A percentile compares a stretch with the other conserved stretches of the same genome.
These are phyloP conservation scores for Aspergillus haitiensis DNA, from an alignment of 495 filamentous ascomycete species.

Conservation along the genomic window DNA sequence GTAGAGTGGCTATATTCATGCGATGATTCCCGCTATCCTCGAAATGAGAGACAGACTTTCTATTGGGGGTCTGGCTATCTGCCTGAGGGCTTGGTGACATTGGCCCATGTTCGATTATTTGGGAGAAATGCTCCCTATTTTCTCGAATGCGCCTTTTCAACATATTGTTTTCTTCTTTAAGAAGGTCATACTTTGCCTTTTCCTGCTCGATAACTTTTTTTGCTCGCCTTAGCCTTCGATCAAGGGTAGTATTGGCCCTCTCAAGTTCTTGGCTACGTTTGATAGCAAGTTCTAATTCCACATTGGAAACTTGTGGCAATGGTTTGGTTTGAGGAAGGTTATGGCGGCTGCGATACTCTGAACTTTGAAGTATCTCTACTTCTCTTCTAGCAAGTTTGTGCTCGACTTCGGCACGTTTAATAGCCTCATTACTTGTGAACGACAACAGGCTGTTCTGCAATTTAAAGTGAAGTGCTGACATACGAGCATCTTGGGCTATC, in stretches of 20 bases:
- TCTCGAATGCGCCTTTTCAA: slow-evolving; percentile 81
- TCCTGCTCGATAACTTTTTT: slow-evolving; percentile 77
- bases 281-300: slow-evolving; percentile 45
- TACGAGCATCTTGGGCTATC: slow-evolving; percentile 63
- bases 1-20: slow-evolving; percentile 63
- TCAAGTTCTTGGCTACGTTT: slow-evolving; percentile 60
- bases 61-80: slow-evolving; percentile 49
- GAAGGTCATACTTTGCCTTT: slow-evolving; percentile 40
- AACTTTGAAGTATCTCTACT: slow-evolving; percentile 77
- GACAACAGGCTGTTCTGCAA: slow-evolving; percentile 84
- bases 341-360: slow-evolving; percentile 45
- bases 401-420: slow-evolving; percentile 87
- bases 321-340: slow-evolving; percentile 39
- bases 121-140: slow-evolving; percentile 79
- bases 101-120: slow-evolving; percentile 58
- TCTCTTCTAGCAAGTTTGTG: slow-evolving; percentile 90
- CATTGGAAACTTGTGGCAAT: slow-evolving; percentile 30
- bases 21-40: slow-evolving; percentile 42
- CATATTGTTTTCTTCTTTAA: slow-evolving; percentile 70
- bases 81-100: slow-evolving; percentile 43
- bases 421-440: slow-evolving; percentile 82
- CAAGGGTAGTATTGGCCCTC: slow-evolving; percentile 61
- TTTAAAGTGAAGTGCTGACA: slow-evolving; percentile 87
- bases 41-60: slow-evolving; percentile 49
- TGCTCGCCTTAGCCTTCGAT: slow-evolving; percentile 65